Base-by-base conservation (phyloP, 1,284 basidiomycete genomes). In the Neolentinus lepideus region DNA sequence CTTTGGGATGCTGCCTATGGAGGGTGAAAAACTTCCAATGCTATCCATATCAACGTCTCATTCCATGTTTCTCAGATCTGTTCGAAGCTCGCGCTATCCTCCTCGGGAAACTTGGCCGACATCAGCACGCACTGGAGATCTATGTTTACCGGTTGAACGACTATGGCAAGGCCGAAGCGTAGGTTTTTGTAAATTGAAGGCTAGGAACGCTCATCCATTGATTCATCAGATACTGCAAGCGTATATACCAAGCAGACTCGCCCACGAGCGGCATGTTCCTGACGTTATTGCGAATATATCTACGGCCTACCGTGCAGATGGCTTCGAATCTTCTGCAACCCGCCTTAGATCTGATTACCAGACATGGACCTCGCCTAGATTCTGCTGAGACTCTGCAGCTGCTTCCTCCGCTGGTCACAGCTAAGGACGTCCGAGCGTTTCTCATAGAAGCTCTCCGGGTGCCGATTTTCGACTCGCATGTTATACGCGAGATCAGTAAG, bases 71-170 rank as follows among this genome's bases (percentile, higher is more conserved):
- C 3, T 63, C 51, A 88, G 92, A 92, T 61, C 75, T 94, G 52
- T 91, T 82, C 57, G 91, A 96, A 67, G 92, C 92, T 1, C 84
- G 94, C 36, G 96, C 97, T 0, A 83, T 96, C 55, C 77, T 99
- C 2, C 75, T 98, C 2, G 97, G 96, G 2, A 81, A 90, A 21
- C 78, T 98, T 58, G 93, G 92, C 0, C 85, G 92, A 57, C 94
- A 99, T 64, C 92, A 96, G 62, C 91, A 88, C 58, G 96, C 96
- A 0, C 80, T 99, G 24, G 88, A 92, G 64, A 83, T 97, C 25
- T 98, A 98, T 67, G 94, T 95, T 1, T 89, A 96, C 65, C 83
- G 84, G 47, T 75, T 98, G 26, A 78, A 85, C 33, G 90, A 96
- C 66, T 90, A 88, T 66, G 60, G 71, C 12, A 91, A 91, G 58